Percentiles rank a stretch among this genome's conserved stretches.
Conservation (phyloP, 805 yeast genomes). For the Komagataella pastoris region DNA sequence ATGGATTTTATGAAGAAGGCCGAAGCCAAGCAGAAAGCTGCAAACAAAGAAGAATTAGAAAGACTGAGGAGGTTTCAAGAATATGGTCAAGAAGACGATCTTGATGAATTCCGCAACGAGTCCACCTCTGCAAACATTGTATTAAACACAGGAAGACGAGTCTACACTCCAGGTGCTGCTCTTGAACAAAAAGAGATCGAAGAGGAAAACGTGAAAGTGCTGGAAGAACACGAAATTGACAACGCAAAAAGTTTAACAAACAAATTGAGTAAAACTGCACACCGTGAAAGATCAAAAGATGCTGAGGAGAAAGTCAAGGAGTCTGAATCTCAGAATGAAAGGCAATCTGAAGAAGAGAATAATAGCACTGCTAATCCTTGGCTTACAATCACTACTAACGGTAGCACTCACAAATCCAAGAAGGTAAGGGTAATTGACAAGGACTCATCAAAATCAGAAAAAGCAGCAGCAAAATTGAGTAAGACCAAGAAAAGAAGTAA, state of each 20-base stretch:
- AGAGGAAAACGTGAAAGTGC: constrained; percentile 20
- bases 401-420: constrained; percentile 22
- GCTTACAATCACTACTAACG: constrained; percentile 21
- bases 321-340: neutral
- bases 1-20: constrained; percentile 97
- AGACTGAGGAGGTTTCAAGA: constrained; percentile 30
- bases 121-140: constrained; percentile 31
- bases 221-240: constrained; percentile 36
- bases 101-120: constrained; percentile 13
- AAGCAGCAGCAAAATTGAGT: constrained; percentile 29
- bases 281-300: constrained; percentile 3
- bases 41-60: constrained; percentile 40
- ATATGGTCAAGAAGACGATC: constrained; percentile 26
- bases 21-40: constrained; percentile 49
- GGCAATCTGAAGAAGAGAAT: constrained; percentile 3
- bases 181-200: constrained; percentile 22
- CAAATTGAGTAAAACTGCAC: constrained; percentile 16
- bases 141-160: constrained; percentile 68
- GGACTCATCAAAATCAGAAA: constrained; percentile 34
- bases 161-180: constrained; percentile 54
- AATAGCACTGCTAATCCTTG: constrained; percentile 34
- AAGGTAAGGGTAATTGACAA: constrained; percentile 34
- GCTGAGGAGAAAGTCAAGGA: constrained; percentile 7
- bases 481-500: constrained; percentile 21
- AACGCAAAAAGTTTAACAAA: constrained; percentile 30